phyloP scores from a whole-genome alignment of 1,284 basidiomycete genomes.

The Ceratobasidium papillatum region DNA sequence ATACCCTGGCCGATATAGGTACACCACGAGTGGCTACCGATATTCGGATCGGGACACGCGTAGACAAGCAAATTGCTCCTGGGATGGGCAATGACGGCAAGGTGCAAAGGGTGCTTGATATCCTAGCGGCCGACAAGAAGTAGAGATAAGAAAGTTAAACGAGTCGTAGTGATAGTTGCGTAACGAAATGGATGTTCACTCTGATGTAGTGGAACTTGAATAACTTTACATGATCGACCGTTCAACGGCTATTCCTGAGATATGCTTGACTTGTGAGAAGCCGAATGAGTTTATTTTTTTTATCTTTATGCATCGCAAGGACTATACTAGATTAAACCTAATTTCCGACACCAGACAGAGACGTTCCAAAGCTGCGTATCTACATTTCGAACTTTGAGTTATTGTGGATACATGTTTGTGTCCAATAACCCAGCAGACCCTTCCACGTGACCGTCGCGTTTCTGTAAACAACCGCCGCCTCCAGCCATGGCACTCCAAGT shows the following conservation, averaged over 20 bases:
- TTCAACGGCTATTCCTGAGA: no score
- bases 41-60: slow-evolving; percentile 89
- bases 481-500: slow-evolving; percentile 60
- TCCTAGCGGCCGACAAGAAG: slow-evolving; percentile 52
- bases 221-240: no score
- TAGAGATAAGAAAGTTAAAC: no score
- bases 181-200: no score
- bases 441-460: slow-evolving; percentile 35
- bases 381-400: background rate
- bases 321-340: no score
- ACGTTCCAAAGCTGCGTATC: no score
- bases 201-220: no score
- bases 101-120: slow-evolving; percentile 79
- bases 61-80: slow-evolving; percentile 69
- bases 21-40: slow-evolving; percentile 82
- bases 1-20: slow-evolving; percentile 52
- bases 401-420: slow-evolving; percentile 25
- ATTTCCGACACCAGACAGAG: no score
- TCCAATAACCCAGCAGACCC: background rate
- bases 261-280: no score
- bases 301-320: no score
- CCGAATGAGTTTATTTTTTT: no score
- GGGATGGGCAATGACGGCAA: slow-evolving; percentile 82
- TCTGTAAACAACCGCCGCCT: slow-evolving; percentile 39
- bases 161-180: no score